Evolutionary conservation across 768 basidiomycete species (phyloP).

Genomic region (Paxillus involutus): DNA sequence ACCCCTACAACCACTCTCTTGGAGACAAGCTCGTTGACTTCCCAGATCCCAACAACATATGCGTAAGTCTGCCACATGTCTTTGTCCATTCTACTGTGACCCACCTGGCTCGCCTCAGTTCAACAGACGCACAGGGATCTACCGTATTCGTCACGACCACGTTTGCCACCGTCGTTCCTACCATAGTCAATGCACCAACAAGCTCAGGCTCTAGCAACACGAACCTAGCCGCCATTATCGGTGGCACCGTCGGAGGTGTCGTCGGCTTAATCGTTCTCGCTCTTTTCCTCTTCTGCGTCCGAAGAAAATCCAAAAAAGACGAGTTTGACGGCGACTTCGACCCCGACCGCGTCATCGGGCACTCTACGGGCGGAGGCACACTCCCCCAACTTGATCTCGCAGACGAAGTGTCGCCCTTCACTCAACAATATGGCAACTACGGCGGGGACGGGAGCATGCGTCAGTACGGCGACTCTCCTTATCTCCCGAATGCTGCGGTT

Average conservation of each 20-base stretch:
- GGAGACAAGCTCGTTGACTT: slow-evolving; percentile 12
- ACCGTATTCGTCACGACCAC: slow-evolving; percentile 17
- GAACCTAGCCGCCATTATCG: slow-evolving; percentile 45
- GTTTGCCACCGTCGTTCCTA: slow-evolving; percentile 12
- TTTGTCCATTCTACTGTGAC: not conserved
- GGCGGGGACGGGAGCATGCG: slow-evolving; percentile 20
- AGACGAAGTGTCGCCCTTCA: slow-evolving; percentile 30
- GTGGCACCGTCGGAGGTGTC: slow-evolving; percentile 51
- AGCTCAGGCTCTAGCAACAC: slow-evolving; percentile 3
- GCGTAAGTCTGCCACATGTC: slow-evolving; percentile 15
- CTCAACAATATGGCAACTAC: slow-evolving; percentile 4
- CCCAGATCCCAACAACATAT: slow-evolving; percentile 15
- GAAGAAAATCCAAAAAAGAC: slow-evolving; percentile 25
- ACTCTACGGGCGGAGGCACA: slow-evolving; percentile 23
- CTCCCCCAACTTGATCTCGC: slow-evolving; percentile 28
- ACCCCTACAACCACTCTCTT: not conserved
- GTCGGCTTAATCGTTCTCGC: slow-evolving; percentile 26
- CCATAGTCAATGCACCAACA: slow-evolving; percentile 1
- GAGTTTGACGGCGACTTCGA: slow-evolving; percentile 54
- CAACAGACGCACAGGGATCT: slow-evolving; percentile 24
- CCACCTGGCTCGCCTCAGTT: slow-evolving; percentile 8
- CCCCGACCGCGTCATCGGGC: slow-evolving; percentile 41
- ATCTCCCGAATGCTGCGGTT: slow-evolving; percentile 3
- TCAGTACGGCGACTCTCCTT: slow-evolving; percentile 17
- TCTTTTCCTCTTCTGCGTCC: slow-evolving; percentile 31